Conservation (phyloP, 2,329 filamentous ascomycete species). For the Botrytis sinoallii region DNA sequence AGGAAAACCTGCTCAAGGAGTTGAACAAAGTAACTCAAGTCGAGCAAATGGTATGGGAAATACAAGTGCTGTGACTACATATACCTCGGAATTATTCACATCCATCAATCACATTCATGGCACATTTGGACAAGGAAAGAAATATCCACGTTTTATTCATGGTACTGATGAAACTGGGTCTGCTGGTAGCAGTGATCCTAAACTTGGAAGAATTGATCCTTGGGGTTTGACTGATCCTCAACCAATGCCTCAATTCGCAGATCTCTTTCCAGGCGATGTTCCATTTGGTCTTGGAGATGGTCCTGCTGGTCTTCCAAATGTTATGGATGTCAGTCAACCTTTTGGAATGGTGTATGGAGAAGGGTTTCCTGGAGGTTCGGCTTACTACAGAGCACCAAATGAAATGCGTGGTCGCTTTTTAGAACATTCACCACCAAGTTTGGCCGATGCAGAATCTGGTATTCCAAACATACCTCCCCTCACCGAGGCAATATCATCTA, state of each 20-base stretch:
- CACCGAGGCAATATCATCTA: slow-evolving; percentile 68
- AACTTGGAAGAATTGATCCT: slow-evolving; percentile 68
- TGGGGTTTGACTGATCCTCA: slow-evolving; percentile 80
- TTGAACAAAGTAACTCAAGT: slow-evolving; percentile 51
- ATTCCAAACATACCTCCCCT: slow-evolving; percentile 73
- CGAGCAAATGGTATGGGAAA: slow-evolving; percentile 51
- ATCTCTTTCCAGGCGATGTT: slow-evolving; percentile 68
- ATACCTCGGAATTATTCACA: slow-evolving; percentile 78
- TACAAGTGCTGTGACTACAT: slow-evolving; percentile 73
- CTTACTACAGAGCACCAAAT: slow-evolving; percentile 70
- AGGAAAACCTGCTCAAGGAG: slow-evolving; percentile 69
- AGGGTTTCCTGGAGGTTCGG: slow-evolving; percentile 77
- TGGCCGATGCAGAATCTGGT: slow-evolving; percentile 63
- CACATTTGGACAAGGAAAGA: slow-evolving; percentile 70
- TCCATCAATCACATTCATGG: slow-evolving; percentile 78
- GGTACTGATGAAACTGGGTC: slow-evolving; percentile 75
- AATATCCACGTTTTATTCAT: slow-evolving; percentile 75
- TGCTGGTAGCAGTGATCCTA: slow-evolving; percentile 80
- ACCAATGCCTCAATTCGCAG: slow-evolving; percentile 72
- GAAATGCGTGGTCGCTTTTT: slow-evolving; percentile 78
- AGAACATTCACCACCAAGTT: slow-evolving; percentile 56
- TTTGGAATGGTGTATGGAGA: slow-evolving; percentile 84
- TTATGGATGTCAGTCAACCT: slow-evolving; percentile 85
- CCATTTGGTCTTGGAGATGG: slow-evolving; percentile 78
- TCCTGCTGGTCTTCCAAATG: slow-evolving; percentile 74